Base-by-base conservation (phyloP, 768 basidiomycete species). In the Termitomyces sp. region DNA sequence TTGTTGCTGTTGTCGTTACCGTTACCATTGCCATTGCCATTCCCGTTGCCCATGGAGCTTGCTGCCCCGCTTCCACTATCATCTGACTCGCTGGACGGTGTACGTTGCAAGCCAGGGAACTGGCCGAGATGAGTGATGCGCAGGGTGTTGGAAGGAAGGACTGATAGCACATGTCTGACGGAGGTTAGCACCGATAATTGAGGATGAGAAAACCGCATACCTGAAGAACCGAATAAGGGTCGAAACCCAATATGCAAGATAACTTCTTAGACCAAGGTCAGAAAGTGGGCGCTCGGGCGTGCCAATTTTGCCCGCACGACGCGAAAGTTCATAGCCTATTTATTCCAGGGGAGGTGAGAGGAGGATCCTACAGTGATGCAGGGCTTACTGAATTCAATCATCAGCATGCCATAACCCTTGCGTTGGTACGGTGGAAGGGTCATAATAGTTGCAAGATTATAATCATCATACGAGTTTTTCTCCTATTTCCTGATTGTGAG, bases 311-410 rank as follows among this genome's bases (percentile, higher is more conserved):
- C 89, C 87, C 12, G 84, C 81, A 56, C 87, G 82, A 48, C 91
- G 84, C 20, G 94, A 97, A 7, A 98, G 79, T 71, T 96, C 94
- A 69, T 99, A 99, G 73, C 96, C 96, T 98, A 18, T 8, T 32
- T 98, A 18, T 8, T 32, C 8, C 39, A 66, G 38, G 36, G 11
- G 4, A 54, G 44, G 8, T 55, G 24, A 57, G 15, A 45, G 18
- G 7, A 40, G n/a, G 38, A 44, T 28, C n/a, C 12, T 57, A 38
- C 16, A 28, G 57, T 28, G 5, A 40, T 49, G 39, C 0, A 20
- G 45, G n/a, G 76, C 93, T 48, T 70, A 96, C 96, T 98, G 79
- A 98, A 97, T 77, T 99, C 96, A 64, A 98, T 98, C 82, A 99
- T 83, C 28, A 98, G 87, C 82, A 92, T 94, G 2, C 96, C 97